phyloP scores from a whole-genome alignment of 306 rosid species.

The Castanea sativa region DNA sequence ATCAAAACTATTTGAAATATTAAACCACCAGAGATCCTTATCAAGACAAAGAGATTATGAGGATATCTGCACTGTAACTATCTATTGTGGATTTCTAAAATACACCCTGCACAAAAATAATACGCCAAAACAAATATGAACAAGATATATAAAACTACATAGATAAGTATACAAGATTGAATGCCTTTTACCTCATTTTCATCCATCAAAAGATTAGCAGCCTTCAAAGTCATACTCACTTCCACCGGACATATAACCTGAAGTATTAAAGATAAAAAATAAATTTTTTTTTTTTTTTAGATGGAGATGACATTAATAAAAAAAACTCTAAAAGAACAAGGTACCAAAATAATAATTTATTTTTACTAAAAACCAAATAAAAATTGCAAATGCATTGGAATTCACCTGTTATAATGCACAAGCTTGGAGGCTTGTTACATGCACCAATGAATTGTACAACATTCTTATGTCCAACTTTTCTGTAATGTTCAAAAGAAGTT shows the following conservation, averaged over 20 bases:
- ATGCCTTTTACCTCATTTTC: conserved; percentile 74
- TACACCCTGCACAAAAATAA: not conserved
- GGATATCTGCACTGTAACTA: not conserved
- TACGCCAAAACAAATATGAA: not conserved
- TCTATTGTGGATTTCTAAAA: not conserved
- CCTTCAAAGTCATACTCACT: conserved; percentile 93
- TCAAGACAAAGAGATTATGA: not conserved
- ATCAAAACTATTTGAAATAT: not conserved
- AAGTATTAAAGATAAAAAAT: too few relatives aligned
- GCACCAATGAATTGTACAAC: conserved; percentile 99
- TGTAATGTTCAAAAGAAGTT: conserved; percentile 41
- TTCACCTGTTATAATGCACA: conserved; percentile 92
- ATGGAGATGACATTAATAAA: not conserved
- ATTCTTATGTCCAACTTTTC: conserved; percentile 98
- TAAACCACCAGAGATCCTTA: not conserved
- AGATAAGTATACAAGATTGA: not conserved
- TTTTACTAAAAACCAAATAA: not conserved
- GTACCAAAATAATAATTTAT: conserved; percentile 2
- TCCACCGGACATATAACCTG: conserved; percentile 97
- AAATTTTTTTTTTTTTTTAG: not conserved
- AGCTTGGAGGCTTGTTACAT: conserved; percentile 78
- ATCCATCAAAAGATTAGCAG: conserved; percentile 99
- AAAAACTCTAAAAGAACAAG: not conserved
- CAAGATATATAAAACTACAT: not conserved
- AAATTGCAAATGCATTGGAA: conserved; percentile 11